Base-by-base conservation (phyloP, 1,284 basidiomycete species). In the Macrocystidia cucumis region DNA sequence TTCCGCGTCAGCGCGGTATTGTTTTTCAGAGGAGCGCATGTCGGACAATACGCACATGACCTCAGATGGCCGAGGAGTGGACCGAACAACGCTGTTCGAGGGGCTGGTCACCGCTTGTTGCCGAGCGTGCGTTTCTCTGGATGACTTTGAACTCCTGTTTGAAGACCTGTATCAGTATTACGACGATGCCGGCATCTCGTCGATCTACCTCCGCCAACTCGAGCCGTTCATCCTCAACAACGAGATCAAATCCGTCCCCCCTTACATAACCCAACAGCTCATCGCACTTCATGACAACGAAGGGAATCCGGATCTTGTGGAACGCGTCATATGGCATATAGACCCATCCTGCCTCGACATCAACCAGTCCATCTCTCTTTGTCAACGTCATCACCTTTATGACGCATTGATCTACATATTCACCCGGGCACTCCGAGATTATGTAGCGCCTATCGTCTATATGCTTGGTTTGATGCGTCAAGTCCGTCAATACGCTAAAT, bases 401-500 rank as follows among this genome's bases (percentile, higher is more conserved):
- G 95, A 98, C 52, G 93, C 95, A 0, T 71, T 98, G 41, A 85
- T 95, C 42, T 93, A 97, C 54, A 84, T 98, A 23, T 96, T 92
- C 58, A 96, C 85, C 8, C 73, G 82, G 25, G 90, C 91, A 2
- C 61, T 99, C 49, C 69, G 69, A 39, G 96, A 99, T 55, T 97
- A 85, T 47, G 79, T 92, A 14, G 79, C 89, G 1, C 95, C 96
- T 0, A 62, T 98, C 4, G 85, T 95, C 38, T 87, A 91, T 48
- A 65, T 98, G 7, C 63, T 97, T 20, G 71, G 67, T 3, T 71
- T 95, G 22, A 74, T 96, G 32, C 75, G 81, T n/a, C 66, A 67
- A 44, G 72, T 87, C 18, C 72, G 78, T 43, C 71, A 70, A 38
- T 66, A 65, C 44, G 62, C 67, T 24, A 58, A 56, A 37, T 57